A percentile compares a stretch with the other conserved stretches of the same genome.
Evolutionary conservation across 179 eudicot species (phyloP).

Genomic region (Amaranthus tricolor): DNA sequence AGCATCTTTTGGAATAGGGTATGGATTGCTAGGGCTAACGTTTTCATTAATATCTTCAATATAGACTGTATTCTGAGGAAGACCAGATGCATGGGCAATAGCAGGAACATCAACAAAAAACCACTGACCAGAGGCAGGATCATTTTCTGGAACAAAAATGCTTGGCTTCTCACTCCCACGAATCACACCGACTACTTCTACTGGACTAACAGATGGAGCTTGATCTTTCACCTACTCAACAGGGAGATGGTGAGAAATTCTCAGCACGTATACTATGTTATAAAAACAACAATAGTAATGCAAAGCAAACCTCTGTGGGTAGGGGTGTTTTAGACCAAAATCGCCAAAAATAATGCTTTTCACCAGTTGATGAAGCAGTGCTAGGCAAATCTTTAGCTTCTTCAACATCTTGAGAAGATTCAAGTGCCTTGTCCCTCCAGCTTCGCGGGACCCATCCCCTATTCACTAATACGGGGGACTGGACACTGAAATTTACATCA

Average conservation of each 20-base stretch:
- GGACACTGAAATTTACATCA: constrained; percentile 55
- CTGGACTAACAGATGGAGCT: constrained; percentile 35
- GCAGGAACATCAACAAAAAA: constrained; percentile 92
- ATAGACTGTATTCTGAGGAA: constrained; percentile 69
- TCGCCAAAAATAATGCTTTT: constrained; percentile 55
- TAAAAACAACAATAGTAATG: neutral
- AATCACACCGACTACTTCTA: constrained; percentile 78
- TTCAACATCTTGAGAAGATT: constrained; percentile 36
- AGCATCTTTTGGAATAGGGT: constrained; percentile 84
- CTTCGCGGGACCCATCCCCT: constrained; percentile 98
- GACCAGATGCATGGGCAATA: constrained; percentile 59
- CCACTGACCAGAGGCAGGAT: constrained; percentile 76
- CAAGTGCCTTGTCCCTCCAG: constrained; percentile 72
- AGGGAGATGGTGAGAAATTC: neutral
- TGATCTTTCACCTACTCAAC: constrained; percentile 43
- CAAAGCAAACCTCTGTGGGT: constrained; percentile 38
- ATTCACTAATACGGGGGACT: constrained; percentile 82
- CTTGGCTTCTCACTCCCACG: constrained; percentile 97
- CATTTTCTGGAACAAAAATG: constrained; percentile 89
- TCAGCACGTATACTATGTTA: neutral
- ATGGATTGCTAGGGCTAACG: constrained; percentile 64
- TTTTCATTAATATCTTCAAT: constrained; percentile 71
- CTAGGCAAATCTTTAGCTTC: constrained; percentile 22
- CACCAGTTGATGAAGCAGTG: constrained; percentile 33
- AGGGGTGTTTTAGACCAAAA: constrained; percentile 66